Evolutionary conservation across 2,329 filamentous ascomycete genomes (phyloP), one percentile per base, ranked within the genome.

Genomic region (Penicillium sp.): DNA sequence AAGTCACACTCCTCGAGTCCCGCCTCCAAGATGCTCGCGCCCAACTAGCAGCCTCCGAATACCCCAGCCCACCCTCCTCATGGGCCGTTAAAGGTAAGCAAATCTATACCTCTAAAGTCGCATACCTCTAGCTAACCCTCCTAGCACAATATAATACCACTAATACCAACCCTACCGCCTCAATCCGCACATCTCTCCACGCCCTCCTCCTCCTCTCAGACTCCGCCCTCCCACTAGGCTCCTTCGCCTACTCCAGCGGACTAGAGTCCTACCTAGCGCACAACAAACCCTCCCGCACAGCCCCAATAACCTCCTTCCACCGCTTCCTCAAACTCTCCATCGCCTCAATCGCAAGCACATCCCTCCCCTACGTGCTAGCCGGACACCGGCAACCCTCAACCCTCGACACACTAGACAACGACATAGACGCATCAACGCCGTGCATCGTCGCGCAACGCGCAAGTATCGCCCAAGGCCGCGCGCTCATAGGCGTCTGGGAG

Each of bases 191-290:
- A 31, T 60, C 62, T 6, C 69, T 75, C 4, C 80, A 82, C 60
- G 71, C 77, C 24, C 73, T 84, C 10, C 74, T 83, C 39, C 72
- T 83, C 15, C 75, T 84, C 26, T 77, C 81, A 45, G 81, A 84
- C 66, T 83, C 80, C 19, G 80, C 80, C 17, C 74, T 84, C 1
- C 81, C 81, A 1, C 69, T 84, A 2, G 81, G 81, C 40, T 82
- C 81, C 1, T 84, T 84, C 62, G 81, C 81, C 55, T 84, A 83
- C 69, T 81, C 77, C 63, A 80, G 74, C 60, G 81, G 81, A 4
- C 69, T 84, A 17, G 81, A 84, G 64, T 83, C 80, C 19, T 83
- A 79, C 61, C 75, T 84, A 45, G 79, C 78, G 3, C 81, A 84
- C 62, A 67, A 73, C 54, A 75, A 74, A 50, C 59, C 64, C 19